Evolutionary conservation across 2,329 filamentous ascomycete genomes (phyloP).

Genomic region (Claviceps sorghi): DNA sequence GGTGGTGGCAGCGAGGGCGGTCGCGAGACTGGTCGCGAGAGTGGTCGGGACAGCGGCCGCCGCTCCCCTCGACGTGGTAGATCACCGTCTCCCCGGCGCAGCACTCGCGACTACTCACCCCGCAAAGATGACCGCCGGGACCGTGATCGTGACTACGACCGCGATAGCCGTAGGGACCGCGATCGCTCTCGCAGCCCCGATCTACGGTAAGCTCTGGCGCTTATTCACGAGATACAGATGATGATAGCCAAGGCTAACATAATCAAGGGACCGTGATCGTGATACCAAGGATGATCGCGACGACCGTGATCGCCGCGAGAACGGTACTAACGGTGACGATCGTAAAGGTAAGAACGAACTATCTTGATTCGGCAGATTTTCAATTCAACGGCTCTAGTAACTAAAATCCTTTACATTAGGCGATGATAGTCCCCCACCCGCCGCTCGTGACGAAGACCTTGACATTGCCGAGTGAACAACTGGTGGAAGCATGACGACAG

Average conservation of each 20-base stretch:
- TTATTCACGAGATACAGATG: neutral
- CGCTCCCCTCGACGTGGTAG: slow-evolving; percentile 53
- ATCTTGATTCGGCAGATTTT: neutral
- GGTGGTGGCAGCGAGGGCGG: slow-evolving; percentile 14
- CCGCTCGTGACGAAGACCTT: slow-evolving; percentile 72
- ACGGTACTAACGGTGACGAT: slow-evolving; percentile 71
- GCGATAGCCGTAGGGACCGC: slow-evolving; percentile 59
- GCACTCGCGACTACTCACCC: slow-evolving; percentile 68
- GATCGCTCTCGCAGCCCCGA: slow-evolving; percentile 64
- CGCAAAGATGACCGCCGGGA: slow-evolving; percentile 78
- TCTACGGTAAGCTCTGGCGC: slow-evolving; percentile 29
- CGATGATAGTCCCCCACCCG: slow-evolving; percentile 59
- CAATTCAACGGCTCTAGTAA: neutral
- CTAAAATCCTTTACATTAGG: neutral
- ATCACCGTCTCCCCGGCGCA: slow-evolving; percentile 64
- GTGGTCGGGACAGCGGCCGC: slow-evolving; percentile 27
- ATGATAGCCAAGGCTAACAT: slow-evolving; percentile 13
- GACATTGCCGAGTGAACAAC: slow-evolving; percentile 67
- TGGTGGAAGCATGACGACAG: neutral
- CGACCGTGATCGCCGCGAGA: slow-evolving; percentile 60
- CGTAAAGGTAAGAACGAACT: slow-evolving; percentile 56
- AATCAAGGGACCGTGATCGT: slow-evolving; percentile 34
- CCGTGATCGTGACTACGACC: slow-evolving; percentile 64
- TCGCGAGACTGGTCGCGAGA: slow-evolving; percentile 46
- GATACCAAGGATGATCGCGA: slow-evolving; percentile 52